Percentiles rank a stretch among this genome's conserved stretches.
phyloP scores from a whole-genome alignment of 345 rosid species.

The Rhodomyrtus tomentosa region DNA sequence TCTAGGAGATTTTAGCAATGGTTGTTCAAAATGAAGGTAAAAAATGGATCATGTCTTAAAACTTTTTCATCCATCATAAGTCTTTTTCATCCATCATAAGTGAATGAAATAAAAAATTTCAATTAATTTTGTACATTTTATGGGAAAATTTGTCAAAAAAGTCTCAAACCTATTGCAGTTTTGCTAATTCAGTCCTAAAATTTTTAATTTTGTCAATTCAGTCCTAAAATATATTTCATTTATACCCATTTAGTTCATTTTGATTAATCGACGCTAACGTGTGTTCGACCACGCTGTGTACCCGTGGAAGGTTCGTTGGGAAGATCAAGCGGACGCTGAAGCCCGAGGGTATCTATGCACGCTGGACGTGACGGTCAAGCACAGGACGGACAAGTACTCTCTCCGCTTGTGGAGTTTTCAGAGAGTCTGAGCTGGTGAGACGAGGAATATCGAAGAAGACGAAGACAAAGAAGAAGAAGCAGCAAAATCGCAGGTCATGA shows the following conservation, averaged over 20 bases:
- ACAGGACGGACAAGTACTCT: constrained; percentile 70
- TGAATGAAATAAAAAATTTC: neutral
- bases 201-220: too few relatives aligned
- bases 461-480: constrained; percentile 1
- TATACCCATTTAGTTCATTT: constrained; percentile 74
- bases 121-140: neutral
- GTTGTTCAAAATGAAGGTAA: neutral
- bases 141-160: too few relatives aligned
- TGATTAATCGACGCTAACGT: constrained; percentile 74
- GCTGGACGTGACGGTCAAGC: constrained; percentile 56
- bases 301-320: constrained; percentile 53
- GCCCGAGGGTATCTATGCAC: constrained; percentile 49
- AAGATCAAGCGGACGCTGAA: constrained; percentile 82
- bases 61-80: neutral
- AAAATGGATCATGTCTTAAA: neutral
- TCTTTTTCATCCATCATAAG: neutral
- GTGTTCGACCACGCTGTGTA: constrained; percentile 87
- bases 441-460: constrained; percentile 67
- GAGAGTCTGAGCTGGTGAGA: constrained; percentile 41
- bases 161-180: too few relatives aligned
- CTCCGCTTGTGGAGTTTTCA: constrained; percentile 44
- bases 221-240: constrained; percentile 20
- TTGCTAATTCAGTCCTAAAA: too few relatives aligned
- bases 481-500: neutral
- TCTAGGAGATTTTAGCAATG: neutral